phyloP scores from a whole-genome alignment of 352 stramenopile genomes.

The Blastocystis hominis region DNA sequence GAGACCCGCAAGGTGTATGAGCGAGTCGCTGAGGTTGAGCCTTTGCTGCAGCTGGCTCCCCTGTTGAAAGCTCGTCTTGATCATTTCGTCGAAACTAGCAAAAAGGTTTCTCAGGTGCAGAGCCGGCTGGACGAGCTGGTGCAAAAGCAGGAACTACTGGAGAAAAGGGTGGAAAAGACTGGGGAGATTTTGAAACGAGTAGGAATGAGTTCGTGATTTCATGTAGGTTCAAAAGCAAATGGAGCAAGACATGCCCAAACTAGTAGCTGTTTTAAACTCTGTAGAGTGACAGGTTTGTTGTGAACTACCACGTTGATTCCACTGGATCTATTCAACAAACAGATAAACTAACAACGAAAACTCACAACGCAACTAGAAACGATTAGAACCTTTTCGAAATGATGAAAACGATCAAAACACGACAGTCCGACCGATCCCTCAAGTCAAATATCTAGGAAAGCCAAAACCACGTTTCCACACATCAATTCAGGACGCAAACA shows the following conservation, averaged over 20 bases:
- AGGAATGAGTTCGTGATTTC: not conserved
- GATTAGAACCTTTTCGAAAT: no score
- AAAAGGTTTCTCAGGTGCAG: not conserved
- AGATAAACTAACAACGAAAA: no score
- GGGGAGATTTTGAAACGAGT: not conserved
- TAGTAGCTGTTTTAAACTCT: no score
- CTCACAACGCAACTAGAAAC: no score
- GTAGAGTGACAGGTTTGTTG: no score
- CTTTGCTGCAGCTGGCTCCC: not conserved
- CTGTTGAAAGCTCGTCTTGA: not conserved
- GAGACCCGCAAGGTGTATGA: not conserved
- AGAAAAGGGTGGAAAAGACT: not conserved
- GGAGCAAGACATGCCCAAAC: not conserved
- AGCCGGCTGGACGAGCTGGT: not conserved
- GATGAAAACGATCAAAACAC: no score
- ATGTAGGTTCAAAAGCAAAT: not conserved
- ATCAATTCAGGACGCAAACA: not conserved
- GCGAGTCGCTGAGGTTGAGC: not conserved
- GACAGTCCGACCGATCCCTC: no score
- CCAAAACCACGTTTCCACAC: no score
- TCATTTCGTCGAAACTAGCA: not conserved
- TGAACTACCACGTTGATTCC: not conserved
- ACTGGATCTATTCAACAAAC: no score
- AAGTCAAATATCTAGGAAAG: no score
- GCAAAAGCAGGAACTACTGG: not conserved